phyloP scores from a whole-genome alignment of 352 stramenopile genomes.

The Phytophthora sp. region DNA sequence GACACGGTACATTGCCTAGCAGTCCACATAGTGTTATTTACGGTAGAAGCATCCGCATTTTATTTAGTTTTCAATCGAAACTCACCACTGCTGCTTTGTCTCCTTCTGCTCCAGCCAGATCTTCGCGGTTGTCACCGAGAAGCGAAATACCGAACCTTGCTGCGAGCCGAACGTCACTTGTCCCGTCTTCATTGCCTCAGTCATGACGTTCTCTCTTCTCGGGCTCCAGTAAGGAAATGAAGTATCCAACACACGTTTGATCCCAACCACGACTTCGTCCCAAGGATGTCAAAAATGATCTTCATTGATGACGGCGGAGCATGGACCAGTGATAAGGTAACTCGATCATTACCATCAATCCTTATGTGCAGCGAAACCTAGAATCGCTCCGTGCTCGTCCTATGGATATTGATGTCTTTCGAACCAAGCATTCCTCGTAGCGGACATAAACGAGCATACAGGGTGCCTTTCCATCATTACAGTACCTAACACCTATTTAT shows the following conservation, averaged over 20 bases:
- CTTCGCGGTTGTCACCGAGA: conserved; percentile 13
- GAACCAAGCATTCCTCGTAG: too few relatives aligned
- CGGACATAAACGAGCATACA: too few relatives aligned
- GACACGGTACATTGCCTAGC: conserved; percentile 34
- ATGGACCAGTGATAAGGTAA: background rate
- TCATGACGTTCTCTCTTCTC: background rate
- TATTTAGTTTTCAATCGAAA: background rate
- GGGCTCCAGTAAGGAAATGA: conserved; percentile 16
- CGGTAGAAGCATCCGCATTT: too few relatives aligned
- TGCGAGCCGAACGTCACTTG: conserved; percentile 33
- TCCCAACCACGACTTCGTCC: conserved; percentile 1
- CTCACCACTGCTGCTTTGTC: conserved; percentile 33
- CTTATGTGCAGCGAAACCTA: background rate
- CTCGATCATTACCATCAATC: too few relatives aligned
- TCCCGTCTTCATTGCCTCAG: conserved; percentile 6
- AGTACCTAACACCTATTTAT: too few relatives aligned
- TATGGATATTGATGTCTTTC: background rate
- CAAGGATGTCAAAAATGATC: conserved; percentile 17
- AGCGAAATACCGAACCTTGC: conserved; percentile 18
- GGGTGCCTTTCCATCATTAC: too few relatives aligned
- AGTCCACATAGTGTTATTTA: background rate
- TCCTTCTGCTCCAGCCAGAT: conserved; percentile 31
- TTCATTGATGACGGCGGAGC: conserved; percentile 8
- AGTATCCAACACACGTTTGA: too few relatives aligned
- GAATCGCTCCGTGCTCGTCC: too few relatives aligned